A percentile compares a stretch with the other conserved stretches of the same genome.
Evolutionary conservation across 805 yeast species (phyloP).

Genomic region (Pichia kluyveri): DNA sequence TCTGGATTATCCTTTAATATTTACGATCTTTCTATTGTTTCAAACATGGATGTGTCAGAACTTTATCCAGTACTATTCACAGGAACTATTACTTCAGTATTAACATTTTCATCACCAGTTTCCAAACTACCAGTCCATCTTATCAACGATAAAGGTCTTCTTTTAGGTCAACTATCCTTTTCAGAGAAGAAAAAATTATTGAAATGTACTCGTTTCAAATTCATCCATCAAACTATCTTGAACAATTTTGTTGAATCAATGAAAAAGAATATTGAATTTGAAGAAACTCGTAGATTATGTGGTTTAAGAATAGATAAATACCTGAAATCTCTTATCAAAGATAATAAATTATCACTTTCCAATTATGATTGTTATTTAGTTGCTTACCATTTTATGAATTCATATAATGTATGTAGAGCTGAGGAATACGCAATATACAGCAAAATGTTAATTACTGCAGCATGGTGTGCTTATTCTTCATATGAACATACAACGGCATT

Average conservation of each 20-base stretch:
- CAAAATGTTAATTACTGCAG: conserved; percentile 34
- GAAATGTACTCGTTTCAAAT: conserved; percentile 27
- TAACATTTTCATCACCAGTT: conserved; percentile 32
- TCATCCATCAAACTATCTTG: conserved; percentile 34
- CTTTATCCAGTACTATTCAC: conserved; percentile 26
- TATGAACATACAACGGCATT: conserved; percentile 34
- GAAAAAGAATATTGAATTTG: conserved; percentile 20
- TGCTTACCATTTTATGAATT: conserved; percentile 32
- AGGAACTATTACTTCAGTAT: conserved; percentile 26
- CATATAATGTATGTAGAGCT: conserved; percentile 26
- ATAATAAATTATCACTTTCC: background rate
- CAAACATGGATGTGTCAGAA: conserved; percentile 26
- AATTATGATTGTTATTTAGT: conserved; percentile 24
- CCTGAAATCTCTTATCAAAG: conserved; percentile 1
- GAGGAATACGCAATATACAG: conserved; percentile 30
- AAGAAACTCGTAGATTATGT: conserved; percentile 28
- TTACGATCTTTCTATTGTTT: conserved; percentile 31
- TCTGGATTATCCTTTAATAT: conserved; percentile 29
- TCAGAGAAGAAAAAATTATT: conserved; percentile 28
- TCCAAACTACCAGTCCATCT: conserved; percentile 40
- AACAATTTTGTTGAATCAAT: conserved; percentile 24
- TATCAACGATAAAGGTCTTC: conserved; percentile 17
- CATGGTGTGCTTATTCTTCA: conserved; percentile 34
- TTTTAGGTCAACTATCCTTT: conserved; percentile 15
- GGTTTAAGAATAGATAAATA: conserved; percentile 33